Conservation (phyloP, 345 rosid genomes). For the Bretschneidera sinensis region DNA sequence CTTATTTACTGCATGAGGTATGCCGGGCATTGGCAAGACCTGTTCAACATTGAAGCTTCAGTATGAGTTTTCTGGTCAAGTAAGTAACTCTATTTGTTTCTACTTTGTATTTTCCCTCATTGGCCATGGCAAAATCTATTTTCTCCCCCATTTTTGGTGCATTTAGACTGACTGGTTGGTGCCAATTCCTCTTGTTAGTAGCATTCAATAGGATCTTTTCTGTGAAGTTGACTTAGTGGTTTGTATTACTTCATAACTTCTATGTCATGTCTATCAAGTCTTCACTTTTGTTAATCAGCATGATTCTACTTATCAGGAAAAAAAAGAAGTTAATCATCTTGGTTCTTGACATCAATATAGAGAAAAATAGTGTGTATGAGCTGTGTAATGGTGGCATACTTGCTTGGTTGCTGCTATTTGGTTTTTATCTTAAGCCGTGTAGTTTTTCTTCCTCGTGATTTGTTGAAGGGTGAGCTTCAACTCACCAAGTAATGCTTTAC, state of each 20-base stretch:
- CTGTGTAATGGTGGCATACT: constrained; percentile 2
- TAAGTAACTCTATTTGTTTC: constrained; percentile 26
- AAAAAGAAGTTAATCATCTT: too few relatives aligned
- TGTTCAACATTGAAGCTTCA: constrained; percentile 31
- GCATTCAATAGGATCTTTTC: constrained; percentile 1
- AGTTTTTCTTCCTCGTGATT: neutral
- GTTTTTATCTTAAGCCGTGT: neutral
- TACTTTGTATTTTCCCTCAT: constrained; percentile 14
- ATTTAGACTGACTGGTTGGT: constrained; percentile 1
- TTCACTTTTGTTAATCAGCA: neutral
- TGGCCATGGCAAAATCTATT: constrained; percentile 7
- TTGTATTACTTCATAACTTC: constrained; percentile 3
- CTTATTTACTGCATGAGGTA: constrained; percentile 21
- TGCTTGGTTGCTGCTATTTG: constrained; percentile 8
- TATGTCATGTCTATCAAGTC: neutral
- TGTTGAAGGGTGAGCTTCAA: constrained; percentile 4
- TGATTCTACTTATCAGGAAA: too few relatives aligned
- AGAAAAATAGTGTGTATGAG: constrained; percentile 15
- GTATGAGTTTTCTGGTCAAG: constrained; percentile 36
- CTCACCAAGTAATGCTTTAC: neutral
- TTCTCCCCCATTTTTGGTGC: neutral
- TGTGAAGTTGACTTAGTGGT: constrained; percentile 3
- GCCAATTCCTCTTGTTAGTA: constrained; percentile 9
- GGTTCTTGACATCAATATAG: neutral
- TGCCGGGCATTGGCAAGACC: constrained; percentile 21